Conservation (phyloP, 495 filamentous ascomycete genomes). For the Articulospora tetracladia region DNA sequence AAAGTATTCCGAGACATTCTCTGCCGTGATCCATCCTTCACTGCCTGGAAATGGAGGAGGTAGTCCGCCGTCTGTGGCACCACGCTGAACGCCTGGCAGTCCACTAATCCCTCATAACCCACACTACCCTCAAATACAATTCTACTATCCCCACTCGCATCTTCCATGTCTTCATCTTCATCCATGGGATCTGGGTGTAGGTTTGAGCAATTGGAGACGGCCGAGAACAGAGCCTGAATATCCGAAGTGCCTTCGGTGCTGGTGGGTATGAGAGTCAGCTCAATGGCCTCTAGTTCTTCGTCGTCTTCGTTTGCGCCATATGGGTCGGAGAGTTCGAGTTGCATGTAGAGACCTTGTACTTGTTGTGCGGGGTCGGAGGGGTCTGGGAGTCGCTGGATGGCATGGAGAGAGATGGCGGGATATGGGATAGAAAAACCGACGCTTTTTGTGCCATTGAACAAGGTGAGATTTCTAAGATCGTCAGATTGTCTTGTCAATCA, state of each 20-base stretch:
- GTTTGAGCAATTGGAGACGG: constrained; percentile 82
- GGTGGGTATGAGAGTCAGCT: constrained; percentile 68
- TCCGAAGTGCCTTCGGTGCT: constrained; percentile 21
- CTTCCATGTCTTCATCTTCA: constrained; percentile 46
- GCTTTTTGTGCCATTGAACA: constrained; percentile 59
- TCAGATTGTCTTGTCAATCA: background rate
- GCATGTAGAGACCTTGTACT: constrained; percentile 71
- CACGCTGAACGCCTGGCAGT: constrained; percentile 39
- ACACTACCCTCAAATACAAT: constrained; percentile 57
- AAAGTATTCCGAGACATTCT: constrained; percentile 81
- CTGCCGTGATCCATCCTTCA: constrained; percentile 92
- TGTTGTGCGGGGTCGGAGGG: constrained; percentile 32
- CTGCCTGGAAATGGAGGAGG: constrained; percentile 80
- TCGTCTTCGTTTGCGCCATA: constrained; percentile 44
- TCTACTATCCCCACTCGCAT: constrained; percentile 46
- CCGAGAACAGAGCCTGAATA: constrained; percentile 60
- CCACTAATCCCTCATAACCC: constrained; percentile 40
- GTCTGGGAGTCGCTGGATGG: constrained; percentile 60
- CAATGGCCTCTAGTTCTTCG: constrained; percentile 65
- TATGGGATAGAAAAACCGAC: constrained; percentile 80
- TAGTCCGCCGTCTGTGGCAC: constrained; percentile 47
- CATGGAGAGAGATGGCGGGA: constrained; percentile 83
- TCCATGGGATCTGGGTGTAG: constrained; percentile 74
- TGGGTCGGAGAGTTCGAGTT: constrained; percentile 57
- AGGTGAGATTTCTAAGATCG: constrained; percentile 61